phyloP scores from a whole-genome alignment of 441 rosid species.

The Brassica balearica region DNA sequence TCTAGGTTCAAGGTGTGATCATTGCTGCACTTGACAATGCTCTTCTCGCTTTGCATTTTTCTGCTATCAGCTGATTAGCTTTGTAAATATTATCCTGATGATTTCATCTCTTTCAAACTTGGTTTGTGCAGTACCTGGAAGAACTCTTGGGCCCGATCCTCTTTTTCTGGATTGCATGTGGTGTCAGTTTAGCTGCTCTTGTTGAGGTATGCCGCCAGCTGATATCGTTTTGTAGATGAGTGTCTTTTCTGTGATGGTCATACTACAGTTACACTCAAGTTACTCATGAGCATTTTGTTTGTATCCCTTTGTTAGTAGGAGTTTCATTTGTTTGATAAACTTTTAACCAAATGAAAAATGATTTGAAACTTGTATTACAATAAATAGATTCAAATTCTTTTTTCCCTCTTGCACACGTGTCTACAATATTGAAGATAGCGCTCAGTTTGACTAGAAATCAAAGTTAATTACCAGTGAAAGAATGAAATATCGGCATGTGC shows the following conservation, averaged over 20 bases:
- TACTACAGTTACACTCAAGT: not conserved
- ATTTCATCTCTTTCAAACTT: constrained; percentile 19
- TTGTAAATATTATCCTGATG: constrained; percentile 29
- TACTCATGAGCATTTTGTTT: not conserved
- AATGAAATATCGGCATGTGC: constrained; percentile 15
- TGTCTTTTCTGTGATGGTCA: constrained; percentile 2
- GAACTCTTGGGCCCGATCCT: constrained; percentile 87
- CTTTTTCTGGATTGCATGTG: constrained; percentile 89
- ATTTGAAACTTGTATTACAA: not conserved
- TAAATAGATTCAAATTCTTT: not conserved
- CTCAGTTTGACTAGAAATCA: not conserved
- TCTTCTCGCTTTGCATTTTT: constrained; percentile 2
- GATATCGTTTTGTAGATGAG: constrained; percentile 15
- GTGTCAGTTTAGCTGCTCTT: constrained; percentile 89
- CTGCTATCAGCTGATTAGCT: constrained; percentile 9
- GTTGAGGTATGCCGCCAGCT: constrained; percentile 70
- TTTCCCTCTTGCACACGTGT: not conserved
- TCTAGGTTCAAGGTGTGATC: constrained; percentile 77
- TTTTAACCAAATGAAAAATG: not conserved
- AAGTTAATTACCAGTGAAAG: constrained; percentile 21
- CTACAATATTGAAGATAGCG: not conserved
- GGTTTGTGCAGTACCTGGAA: constrained; percentile 82
- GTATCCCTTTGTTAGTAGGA: not conserved
- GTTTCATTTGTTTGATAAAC: not conserved
- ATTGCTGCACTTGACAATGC: not conserved